Evolutionary conservation across 176 grass and related monocot genomes (phyloP).

Genomic region (Panicum miliaceum): DNA sequence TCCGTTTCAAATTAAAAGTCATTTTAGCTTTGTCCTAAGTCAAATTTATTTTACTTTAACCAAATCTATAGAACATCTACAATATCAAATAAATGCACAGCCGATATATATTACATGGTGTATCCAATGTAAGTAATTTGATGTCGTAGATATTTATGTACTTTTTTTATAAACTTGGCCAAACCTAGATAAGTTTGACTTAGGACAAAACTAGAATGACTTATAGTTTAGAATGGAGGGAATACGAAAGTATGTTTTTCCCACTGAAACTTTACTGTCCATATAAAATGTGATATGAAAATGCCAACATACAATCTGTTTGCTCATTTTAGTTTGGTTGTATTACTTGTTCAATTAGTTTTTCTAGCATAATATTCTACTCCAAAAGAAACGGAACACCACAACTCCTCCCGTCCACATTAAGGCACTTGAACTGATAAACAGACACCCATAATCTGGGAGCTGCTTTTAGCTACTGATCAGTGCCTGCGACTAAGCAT

Average conservation of each 20-base stretch:
- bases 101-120: too few species aligned
- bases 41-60: too few species aligned
- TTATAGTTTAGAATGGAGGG: too few species aligned
- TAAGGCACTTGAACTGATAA: background rate
- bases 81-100: too few species aligned
- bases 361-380: conserved; percentile 4
- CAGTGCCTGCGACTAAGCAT: background rate
- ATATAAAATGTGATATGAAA: conserved; percentile 31
- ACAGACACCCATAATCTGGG: background rate
- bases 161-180: too few species aligned
- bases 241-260: background rate
- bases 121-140: too few species aligned
- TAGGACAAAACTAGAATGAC: too few species aligned
- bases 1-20: too few species aligned
- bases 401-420: background rate
- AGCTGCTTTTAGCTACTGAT: background rate
- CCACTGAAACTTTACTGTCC: conserved; percentile 8
- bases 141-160: too few species aligned
- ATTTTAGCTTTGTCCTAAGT: too few species aligned
- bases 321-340: background rate
- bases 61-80: too few species aligned
- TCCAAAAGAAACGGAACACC: background rate
- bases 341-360: background rate
- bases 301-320: conserved; percentile 7
- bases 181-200: too few species aligned